Conservation (phyloP, 2,329 filamentous ascomycete genomes). For the Chalaropsis thielavioides region DNA sequence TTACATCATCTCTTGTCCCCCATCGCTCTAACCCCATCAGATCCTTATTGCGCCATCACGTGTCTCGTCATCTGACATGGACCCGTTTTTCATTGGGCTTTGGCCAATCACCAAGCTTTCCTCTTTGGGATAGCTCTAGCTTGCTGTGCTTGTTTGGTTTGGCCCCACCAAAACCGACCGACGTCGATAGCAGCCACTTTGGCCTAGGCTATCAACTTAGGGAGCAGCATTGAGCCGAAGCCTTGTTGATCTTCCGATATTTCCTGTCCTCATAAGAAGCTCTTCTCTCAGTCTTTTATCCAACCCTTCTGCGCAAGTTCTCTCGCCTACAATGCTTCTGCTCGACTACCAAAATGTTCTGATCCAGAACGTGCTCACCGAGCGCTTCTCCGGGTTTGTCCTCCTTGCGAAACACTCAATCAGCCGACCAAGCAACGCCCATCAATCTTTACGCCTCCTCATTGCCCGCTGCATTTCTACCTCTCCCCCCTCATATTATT, state of each 20-base stretch:
- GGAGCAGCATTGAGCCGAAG: conserved; percentile 3
- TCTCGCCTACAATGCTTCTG: conserved; percentile 54
- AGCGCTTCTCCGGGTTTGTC: conserved; percentile 71
- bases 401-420: conserved; percentile 23
- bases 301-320: neutral
- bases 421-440: neutral
- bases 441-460: neutral
- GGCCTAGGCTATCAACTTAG: conserved; percentile 11
- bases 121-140: conserved; percentile 6
- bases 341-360: conserved; percentile 98
- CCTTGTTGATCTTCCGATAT: conserved; percentile 8
- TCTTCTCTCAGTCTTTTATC: neutral
- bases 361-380: conserved; percentile 88
- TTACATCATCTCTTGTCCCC: neutral
- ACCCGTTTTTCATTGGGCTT: neutral
- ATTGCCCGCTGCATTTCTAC: neutral
- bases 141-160: conserved; percentile 1
- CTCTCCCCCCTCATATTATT: neutral
- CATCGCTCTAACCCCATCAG: neutral
- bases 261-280: neutral
- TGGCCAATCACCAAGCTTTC: conserved; percentile 13
- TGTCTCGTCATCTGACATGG: neutral
- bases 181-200: conserved; percentile 12
- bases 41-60: neutral
- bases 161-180: conserved; percentile 13